phyloP scores from a whole-genome alignment of 768 basidiomycete species.

The Sporobolomyces pararoseus region DNA sequence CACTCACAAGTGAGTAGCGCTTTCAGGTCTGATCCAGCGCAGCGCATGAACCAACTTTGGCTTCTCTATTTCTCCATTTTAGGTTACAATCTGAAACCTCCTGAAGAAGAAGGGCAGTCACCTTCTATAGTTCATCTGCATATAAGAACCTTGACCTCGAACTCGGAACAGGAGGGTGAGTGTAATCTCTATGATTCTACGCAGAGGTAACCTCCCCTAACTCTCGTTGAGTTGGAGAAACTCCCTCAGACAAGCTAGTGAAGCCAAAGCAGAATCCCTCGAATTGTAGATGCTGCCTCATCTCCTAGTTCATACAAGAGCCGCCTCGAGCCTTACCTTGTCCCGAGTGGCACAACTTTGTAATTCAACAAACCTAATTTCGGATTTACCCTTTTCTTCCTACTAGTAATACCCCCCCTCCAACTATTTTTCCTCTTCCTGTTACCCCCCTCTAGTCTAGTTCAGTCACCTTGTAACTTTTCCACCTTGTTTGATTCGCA shows the following conservation, averaged over 20 bases:
- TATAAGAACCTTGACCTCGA: neutral
- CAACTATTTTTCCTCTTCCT: no score
- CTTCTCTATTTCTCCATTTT: neutral
- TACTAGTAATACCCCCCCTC: no score
- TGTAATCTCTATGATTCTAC: no score
- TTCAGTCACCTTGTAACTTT: no score
- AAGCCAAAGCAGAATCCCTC: neutral
- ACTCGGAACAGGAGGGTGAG: neutral
- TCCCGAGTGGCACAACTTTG: no score
- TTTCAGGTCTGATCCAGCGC: neutral
- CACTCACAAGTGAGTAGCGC: neutral
- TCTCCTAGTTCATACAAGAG: neutral
- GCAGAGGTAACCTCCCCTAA: no score
- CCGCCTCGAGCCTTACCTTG: no score
- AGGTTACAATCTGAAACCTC: neutral
- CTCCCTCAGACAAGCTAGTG: neutral
- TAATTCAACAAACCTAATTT: no score
- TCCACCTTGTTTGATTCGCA: no score
- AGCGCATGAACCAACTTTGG: no score
- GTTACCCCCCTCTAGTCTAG: no score
- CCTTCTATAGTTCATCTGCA: slow-evolving; percentile 24
- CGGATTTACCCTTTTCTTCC: no score
- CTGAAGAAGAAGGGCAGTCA: neutral
- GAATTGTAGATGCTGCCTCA: neutral
- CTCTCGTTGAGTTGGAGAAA: neutral